These are phyloP conservation scores for Hypoxylon rubiginosum DNA, from an alignment of 2,329 filamentous ascomycete genomes.

Conservation along the genomic window DNA sequence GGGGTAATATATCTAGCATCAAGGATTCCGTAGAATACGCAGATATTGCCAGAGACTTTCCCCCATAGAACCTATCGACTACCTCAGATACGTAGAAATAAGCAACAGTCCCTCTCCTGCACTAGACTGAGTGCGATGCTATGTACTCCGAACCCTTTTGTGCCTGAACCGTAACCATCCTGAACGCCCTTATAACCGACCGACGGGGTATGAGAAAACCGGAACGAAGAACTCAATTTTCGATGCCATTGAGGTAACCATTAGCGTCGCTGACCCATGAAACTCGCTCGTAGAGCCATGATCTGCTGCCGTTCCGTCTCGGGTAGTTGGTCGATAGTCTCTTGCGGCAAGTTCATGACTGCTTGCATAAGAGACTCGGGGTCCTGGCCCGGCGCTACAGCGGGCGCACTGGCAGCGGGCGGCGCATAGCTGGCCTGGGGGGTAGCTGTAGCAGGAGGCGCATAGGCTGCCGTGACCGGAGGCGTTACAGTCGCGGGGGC, in stretches of 20 bases:
- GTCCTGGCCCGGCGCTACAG: slow-evolving; percentile 60
- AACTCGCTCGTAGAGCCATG: slow-evolving; percentile 77
- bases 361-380: slow-evolving; percentile 83
- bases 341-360: slow-evolving; percentile 83
- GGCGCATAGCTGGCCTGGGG: slow-evolving; percentile 58
- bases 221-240: slow-evolving; percentile 8
- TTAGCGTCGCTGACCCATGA: slow-evolving; percentile 60
- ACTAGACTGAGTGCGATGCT: slow-evolving; percentile 14
- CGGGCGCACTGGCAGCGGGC: slow-evolving; percentile 54
- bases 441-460: slow-evolving; percentile 56
- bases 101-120: not conserved
- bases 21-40: not conserved
- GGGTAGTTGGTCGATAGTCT: slow-evolving; percentile 83
- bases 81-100: not conserved
- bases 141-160: slow-evolving; percentile 29
- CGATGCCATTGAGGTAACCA: not conserved
- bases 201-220: slow-evolving; percentile 35
- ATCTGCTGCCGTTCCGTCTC: slow-evolving; percentile 84
- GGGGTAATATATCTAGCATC: not conserved
- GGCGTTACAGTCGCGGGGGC: slow-evolving; percentile 63
- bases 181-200: slow-evolving; percentile 36
- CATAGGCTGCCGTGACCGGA: slow-evolving; percentile 62
- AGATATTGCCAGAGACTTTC: not conserved
- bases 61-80: not conserved
- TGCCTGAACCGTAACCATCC: slow-evolving; percentile 33